Base-by-base conservation (phyloP, 345 rosid species). In the Kandelia obovata region DNA sequence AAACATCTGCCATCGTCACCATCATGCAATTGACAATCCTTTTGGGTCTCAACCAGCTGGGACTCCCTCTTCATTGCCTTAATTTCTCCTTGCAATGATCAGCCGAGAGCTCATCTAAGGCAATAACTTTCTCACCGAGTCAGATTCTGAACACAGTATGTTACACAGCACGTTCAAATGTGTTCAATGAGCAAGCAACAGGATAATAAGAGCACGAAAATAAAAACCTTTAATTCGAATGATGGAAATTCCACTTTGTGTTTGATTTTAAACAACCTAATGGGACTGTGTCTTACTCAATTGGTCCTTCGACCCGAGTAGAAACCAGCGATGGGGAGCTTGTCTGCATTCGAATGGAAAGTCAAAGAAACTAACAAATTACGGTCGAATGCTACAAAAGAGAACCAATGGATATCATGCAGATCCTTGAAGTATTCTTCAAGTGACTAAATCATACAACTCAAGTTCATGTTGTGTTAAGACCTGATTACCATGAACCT, bases 61-160 rank as follows among this genome's bases (percentile, higher is more conserved):
- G 83, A 79, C 53, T 70, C 77, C 71, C 81, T 84, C 76, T 94
- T 87, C 1, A 84, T 81, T 49, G 65, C 58, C 60, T 89, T 83
- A 62, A 79, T 80, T 81, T 76, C 83, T 91, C 96, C 78, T 85
- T 83, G 75, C 78, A 87, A 74, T 83, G 70, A 77, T 94, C 97
- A 64, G 74, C 77, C 68, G 92, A 71, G 69, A 92, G 90, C 75
- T 95, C 96, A 70, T 92, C 99, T 80, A 92, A 77, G 10, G 83
- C 92, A 75, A 87, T 88, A 52, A 85, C 81, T 67, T 84, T 89
- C 79, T 84, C 88, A 80, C 93, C 88, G 73, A 31, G 60, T 26
- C 23, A 43, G 31, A 76, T 23, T 21, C 16, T 5, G 51, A 35
- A 9, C 31, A 34, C 7, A 47, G 25, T 26, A 60, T 6, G 39